Base-by-base conservation (phyloP, 495 filamentous ascomycete species). In the Niebla homalea region DNA sequence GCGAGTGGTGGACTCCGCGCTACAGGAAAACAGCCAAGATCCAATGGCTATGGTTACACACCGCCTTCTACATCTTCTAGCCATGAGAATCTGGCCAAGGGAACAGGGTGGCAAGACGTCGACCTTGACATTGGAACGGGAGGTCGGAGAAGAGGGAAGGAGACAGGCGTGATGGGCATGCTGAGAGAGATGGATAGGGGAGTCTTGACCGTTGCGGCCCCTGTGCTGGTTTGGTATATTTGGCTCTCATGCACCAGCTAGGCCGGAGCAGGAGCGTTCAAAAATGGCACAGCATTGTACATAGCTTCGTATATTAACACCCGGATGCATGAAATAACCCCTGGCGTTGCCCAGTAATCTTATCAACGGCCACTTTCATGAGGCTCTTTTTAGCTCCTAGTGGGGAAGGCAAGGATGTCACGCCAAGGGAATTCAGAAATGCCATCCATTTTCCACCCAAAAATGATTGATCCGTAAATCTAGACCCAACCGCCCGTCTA, bases 201-300 rank as follows among this genome's bases (percentile, higher is more conserved):
- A 7, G 42, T 76, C 5, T 64, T 60, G 37, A 48, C 57, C 3
- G 74, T 79, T 20, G 70, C 67, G 5, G 52, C 50, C 55, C 51
- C 72, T 14, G 76, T 74, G 21, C 44, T 76, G 42, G 50, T 49
- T 7, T 68, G 70, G 52, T 81, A 80, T 61, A 56, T 70, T 51
- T 72, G 72, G 57, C 62, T 81, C 55, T 63, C 74, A 29, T 77
- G 69, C 69, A 66, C 61, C 42, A 74, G 72, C 68, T 77, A 66
- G 29, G 14, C 1, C 1, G 3, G 0, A 32, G 29, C 29, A 32
- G 29, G 29, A 7, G 29, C 7, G 10, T 11, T 5, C 2, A 32
- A 11, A 12, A 7, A 32, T 32, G 8, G 14, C 14, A 32, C 8
- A 12, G 14, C 29, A 7, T 32, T 32, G 29, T 32, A 32, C 29